Evolutionary conservation across 139 green algal species (phyloP).

Genomic region (Dunaliella sp.): DNA sequence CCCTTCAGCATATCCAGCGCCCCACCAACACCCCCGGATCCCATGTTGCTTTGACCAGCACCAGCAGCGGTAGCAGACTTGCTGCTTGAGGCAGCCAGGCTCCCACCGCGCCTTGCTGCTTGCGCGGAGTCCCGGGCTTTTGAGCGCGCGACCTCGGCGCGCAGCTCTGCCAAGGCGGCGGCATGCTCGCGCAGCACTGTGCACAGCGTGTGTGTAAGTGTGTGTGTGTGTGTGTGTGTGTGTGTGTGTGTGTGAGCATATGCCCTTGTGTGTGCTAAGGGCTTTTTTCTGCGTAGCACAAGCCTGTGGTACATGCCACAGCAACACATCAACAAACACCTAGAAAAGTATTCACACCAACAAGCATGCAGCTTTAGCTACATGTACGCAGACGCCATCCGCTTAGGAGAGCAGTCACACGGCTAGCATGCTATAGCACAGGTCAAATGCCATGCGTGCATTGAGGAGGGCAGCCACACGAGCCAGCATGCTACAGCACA

Average conservation of each 20-base stretch:
- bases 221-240: background rate
- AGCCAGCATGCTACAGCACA: too few species aligned
- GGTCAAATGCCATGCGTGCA: too few species aligned
- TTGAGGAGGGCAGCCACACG: too few species aligned
- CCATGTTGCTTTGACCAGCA: background rate
- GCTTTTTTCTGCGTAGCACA: too few species aligned
- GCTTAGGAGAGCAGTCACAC: too few species aligned
- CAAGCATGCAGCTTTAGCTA: too few species aligned
- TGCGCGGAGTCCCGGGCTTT: background rate
- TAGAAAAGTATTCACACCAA: too few species aligned
- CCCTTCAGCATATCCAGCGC: background rate
- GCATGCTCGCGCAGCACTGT: background rate
- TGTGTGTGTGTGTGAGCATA: background rate
- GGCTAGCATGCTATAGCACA: too few species aligned
- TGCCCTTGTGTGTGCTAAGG: background rate
- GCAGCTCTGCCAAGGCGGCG: background rate
- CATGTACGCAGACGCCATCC: too few species aligned
- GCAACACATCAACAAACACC: too few species aligned
- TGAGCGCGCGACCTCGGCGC: background rate
- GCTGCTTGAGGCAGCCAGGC: background rate
- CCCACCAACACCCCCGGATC: background rate
- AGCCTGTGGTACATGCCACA: too few species aligned
- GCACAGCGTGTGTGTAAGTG: background rate
- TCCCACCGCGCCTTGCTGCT: background rate
- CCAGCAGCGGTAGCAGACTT: background rate